Evolutionary conservation across 2,329 filamentous ascomycete genomes (phyloP).

Genomic region (Colletotrichum kahawae): DNA sequence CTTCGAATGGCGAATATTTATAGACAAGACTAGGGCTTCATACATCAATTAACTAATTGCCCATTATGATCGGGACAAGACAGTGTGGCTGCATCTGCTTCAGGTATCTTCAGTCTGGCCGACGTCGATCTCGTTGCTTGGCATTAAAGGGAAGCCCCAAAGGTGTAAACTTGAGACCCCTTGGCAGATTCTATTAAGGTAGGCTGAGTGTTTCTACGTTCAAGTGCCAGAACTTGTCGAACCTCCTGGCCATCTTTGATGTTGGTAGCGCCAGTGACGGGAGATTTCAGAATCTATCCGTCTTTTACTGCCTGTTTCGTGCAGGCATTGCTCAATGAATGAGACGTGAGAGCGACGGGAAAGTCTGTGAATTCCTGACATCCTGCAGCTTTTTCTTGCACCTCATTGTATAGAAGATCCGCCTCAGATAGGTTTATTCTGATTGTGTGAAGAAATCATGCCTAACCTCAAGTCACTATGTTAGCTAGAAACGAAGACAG

Average conservation of each 20-base stretch:
- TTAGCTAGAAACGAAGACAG: not conserved
- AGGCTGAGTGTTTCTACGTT: not conserved
- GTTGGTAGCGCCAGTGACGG: not conserved
- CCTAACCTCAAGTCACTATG: too few relatives aligned
- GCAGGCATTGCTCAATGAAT: too few relatives aligned
- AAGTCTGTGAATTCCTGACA: not conserved
- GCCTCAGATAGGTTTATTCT: rapidly evolving
- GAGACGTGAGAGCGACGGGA: not conserved
- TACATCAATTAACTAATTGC: not conserved
- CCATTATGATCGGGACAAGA: not conserved
- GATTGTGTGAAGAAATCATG: not conserved
- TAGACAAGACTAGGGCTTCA: not conserved
- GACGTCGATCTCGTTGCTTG: not conserved
- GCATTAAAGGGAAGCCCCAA: not conserved
- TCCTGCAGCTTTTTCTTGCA: not conserved
- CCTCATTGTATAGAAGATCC: rapidly evolving
- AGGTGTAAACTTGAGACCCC: not conserved
- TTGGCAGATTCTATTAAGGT: not conserved
- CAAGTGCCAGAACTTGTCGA: not conserved
- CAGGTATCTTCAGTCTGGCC: not conserved
- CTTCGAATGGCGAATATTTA: not conserved
- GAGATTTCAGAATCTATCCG: not conserved
- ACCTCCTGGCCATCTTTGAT: not conserved
- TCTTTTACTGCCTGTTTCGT: not conserved
- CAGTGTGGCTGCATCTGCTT: not conserved